Conservation (phyloP, 2,329 filamentous ascomycete species). For the Rutstroemia sp. region DNA sequence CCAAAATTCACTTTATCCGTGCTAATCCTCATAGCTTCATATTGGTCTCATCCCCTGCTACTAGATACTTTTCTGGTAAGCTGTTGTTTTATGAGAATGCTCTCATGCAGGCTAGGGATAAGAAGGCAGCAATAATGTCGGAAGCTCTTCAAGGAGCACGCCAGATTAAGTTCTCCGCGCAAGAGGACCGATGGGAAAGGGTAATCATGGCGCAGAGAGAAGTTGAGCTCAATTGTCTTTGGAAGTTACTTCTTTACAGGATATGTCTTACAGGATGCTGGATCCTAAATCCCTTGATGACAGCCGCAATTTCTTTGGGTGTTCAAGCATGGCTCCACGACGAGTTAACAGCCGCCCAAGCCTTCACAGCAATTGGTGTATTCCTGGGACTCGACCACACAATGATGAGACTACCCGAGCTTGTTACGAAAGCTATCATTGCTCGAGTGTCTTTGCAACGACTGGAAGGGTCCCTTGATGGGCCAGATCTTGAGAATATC, state of each 20-base stretch:
- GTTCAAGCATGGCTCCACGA: constrained; percentile 59
- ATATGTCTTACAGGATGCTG: constrained; percentile 36
- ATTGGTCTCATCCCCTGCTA: constrained; percentile 56
- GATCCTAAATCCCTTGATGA: constrained; percentile 63
- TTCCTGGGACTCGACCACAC: constrained; percentile 65
- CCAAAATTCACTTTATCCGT: background rate
- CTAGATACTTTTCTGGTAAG: constrained; percentile 35
- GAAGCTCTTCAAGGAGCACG: constrained; percentile 71
- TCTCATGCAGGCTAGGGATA: constrained; percentile 67
- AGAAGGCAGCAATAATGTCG: constrained; percentile 65
- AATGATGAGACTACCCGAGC: constrained; percentile 61
- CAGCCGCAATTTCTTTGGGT: constrained; percentile 62
- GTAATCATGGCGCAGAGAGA: constrained; percentile 58
- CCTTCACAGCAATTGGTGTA: constrained; percentile 68
- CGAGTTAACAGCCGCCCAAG: constrained; percentile 58
- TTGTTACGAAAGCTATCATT: constrained; percentile 63
- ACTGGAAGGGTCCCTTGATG: constrained; percentile 62
- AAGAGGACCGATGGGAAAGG: constrained; percentile 67
- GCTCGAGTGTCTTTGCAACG: constrained; percentile 63
- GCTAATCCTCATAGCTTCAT: constrained; percentile 37
- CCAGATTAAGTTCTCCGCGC: constrained; percentile 74
- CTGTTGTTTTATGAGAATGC: constrained; percentile 57
- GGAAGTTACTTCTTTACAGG: constrained; percentile 33
- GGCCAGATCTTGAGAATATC: constrained; percentile 51
- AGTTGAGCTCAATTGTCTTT: constrained; percentile 56